These are phyloP conservation scores for Mycena vulgaris DNA, from an alignment of 768 basidiomycete species.

Conservation along the genomic window DNA sequence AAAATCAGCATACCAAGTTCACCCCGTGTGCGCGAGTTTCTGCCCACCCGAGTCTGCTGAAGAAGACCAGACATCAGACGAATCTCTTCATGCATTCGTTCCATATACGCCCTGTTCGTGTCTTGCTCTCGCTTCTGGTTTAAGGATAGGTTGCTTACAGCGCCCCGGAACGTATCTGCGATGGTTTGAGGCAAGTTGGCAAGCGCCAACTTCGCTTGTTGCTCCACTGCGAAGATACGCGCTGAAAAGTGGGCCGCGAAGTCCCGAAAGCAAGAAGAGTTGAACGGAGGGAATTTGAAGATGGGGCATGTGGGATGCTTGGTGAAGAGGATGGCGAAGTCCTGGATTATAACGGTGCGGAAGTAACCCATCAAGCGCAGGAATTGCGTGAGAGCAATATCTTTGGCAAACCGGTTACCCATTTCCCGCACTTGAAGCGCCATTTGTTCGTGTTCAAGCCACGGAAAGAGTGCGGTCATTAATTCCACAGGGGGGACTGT, in stretches of 20 bases:
- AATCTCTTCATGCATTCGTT: background rate
- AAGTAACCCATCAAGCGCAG: slow-evolving; percentile 9
- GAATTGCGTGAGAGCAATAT: slow-evolving; percentile 12
- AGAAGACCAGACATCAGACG: background rate
- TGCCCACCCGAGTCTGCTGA: background rate
- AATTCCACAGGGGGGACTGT: slow-evolving; percentile 1
- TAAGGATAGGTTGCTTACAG: background rate
- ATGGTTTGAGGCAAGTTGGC: background rate
- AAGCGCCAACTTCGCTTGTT: background rate
- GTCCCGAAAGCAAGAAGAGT: background rate
- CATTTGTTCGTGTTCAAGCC: background rate
- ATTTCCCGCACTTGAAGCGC: background rate
- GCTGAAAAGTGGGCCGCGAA: slow-evolving; percentile 2
- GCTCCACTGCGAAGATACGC: background rate
- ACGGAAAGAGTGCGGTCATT: slow-evolving; percentile 2
- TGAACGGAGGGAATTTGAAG: slow-evolving; percentile 10
- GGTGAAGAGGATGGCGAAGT: slow-evolving; percentile 19
- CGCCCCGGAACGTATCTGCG: slow-evolving; percentile 7
- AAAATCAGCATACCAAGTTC: background rate
- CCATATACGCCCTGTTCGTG: background rate
- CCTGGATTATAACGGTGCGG: slow-evolving; percentile 14
- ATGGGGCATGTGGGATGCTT: slow-evolving; percentile 1
- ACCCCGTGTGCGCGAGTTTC: background rate
- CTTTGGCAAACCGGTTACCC: background rate
- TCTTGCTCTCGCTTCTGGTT: slow-evolving; percentile 10